Base-by-base conservation (phyloP, 208 protist species). In the Eutreptiella sp. region DNA sequence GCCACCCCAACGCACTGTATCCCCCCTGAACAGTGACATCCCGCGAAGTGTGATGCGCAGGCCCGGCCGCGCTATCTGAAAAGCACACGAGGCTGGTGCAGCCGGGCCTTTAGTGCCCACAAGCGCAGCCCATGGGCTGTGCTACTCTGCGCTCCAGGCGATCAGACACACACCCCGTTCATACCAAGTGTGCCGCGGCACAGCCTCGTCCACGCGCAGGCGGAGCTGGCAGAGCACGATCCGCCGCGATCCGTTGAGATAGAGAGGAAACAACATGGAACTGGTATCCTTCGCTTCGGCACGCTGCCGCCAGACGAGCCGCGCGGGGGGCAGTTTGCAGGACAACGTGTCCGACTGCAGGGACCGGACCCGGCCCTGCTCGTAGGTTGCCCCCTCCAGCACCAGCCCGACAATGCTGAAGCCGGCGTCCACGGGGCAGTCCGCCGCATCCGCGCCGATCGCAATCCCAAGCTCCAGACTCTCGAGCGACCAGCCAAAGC, bases 401-500 rank as follows among this genome's bases (percentile, higher is more conserved):
- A 54, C 50, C 78, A 66, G 0, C 36, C 55, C 14, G 87, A 68
- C 4, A 60, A 34, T 19, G 62, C 72, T 1, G 66, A 71, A 19
- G 79, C 52, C 19, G 3, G 21, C 27, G 52, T 59, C 4, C 48
- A 42, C 21, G 68, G 38, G 1, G 54, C 59, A 14, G 62, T 74
- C 4, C 38, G 48, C 0, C 39, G 23, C 53, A 38, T 45, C 59
- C 42, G 3, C 41, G 1, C 35, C 31, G 21, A 77, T 38, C 35
- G 80, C 70, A 2, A 96, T 65, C 14, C 70, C 68, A 3, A 94
- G 78, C 48, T 79, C 64, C 7, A 97, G 78, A 23, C 85, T 85
- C 69, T 98, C 94, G 1, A 98, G 75, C 1, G 94, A 88, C 70
- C 85, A 82, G 9, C 68, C 38, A 34, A 84, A 73, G 4, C 62